Evolutionary conservation across 192 early-diverging fungal genomes (phyloP).

Genomic region (Backusella australiensis): DNA sequence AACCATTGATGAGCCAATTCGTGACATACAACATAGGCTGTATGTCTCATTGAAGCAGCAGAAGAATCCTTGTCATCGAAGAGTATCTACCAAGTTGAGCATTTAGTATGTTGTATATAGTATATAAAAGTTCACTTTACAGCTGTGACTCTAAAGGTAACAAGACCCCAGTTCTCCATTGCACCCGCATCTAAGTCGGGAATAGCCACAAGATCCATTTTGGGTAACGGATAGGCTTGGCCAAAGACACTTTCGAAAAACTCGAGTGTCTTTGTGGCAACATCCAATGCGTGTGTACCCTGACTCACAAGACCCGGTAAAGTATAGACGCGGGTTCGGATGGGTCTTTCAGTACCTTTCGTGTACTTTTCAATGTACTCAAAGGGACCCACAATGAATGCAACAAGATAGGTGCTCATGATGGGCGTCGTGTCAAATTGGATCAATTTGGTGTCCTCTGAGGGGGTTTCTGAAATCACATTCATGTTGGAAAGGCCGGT

Average conservation of each 20-base stretch:
- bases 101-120: neutral
- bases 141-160: constrained; percentile 78
- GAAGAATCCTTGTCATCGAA: constrained; percentile 75
- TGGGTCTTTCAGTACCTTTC: constrained; percentile 65
- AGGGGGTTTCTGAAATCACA: constrained; percentile 55
- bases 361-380: constrained; percentile 88
- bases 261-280: constrained; percentile 74
- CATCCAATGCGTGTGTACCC: constrained; percentile 78
- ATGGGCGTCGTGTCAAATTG: constrained; percentile 85
- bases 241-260: constrained; percentile 85
- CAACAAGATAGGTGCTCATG: constrained; percentile 92
- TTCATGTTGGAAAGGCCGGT: constrained; percentile 94
- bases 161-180: constrained; percentile 99
- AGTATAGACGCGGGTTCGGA: constrained; percentile 84
- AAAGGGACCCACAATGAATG: constrained; percentile 88
- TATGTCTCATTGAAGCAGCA: constrained; percentile 68
- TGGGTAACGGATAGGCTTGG: constrained; percentile 86
- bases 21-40: constrained; percentile 88
- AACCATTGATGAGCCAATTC: constrained; percentile 88
- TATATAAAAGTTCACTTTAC: neutral
- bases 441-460: constrained; percentile 47
- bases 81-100: constrained; percentile 54
- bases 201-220: constrained; percentile 86
- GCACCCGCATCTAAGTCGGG: constrained; percentile 83
- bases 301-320: constrained; percentile 71